Conservation (phyloP, 2,329 filamentous ascomycete species). For the Beauveria scarabaeidicola region DNA sequence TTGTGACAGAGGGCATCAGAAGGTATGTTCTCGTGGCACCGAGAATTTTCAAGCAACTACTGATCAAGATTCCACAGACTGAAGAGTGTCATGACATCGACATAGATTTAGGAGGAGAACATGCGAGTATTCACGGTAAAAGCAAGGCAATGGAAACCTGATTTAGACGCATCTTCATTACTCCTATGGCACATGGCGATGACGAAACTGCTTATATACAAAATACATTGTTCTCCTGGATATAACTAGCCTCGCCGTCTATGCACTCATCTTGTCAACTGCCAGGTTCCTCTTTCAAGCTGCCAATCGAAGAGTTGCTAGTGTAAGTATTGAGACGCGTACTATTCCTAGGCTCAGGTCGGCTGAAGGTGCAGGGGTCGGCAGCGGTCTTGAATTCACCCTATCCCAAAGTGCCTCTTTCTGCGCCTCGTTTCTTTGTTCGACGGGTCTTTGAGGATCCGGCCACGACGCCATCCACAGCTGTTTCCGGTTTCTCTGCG, state of each 20-base stretch:
- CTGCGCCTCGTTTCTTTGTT: background rate
- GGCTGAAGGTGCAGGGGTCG: background rate
- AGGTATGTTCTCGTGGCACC: constrained; percentile 18
- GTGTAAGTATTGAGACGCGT: no score
- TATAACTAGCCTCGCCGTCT: background rate
- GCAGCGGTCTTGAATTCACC: background rate
- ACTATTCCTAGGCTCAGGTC: background rate
- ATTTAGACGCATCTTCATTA: no score
- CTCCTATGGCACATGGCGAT: background rate
- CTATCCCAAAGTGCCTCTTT: background rate
- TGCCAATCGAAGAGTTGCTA: no score
- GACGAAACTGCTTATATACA: background rate
- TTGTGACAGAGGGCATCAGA: constrained; percentile 28
- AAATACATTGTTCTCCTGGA: background rate
- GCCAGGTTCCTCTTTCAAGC: no score
- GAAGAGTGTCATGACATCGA: background rate
- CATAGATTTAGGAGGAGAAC: background rate
- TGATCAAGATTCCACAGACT: background rate
- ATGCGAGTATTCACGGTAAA: background rate
- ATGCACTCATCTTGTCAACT: background rate
- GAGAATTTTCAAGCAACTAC: no score
- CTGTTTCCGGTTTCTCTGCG: background rate
- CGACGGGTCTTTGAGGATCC: background rate
- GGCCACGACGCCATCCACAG: background rate
- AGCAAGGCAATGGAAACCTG: background rate